Conservation (phyloP, 441 rosid genomes). For the Dalechampia spathulata region DNA sequence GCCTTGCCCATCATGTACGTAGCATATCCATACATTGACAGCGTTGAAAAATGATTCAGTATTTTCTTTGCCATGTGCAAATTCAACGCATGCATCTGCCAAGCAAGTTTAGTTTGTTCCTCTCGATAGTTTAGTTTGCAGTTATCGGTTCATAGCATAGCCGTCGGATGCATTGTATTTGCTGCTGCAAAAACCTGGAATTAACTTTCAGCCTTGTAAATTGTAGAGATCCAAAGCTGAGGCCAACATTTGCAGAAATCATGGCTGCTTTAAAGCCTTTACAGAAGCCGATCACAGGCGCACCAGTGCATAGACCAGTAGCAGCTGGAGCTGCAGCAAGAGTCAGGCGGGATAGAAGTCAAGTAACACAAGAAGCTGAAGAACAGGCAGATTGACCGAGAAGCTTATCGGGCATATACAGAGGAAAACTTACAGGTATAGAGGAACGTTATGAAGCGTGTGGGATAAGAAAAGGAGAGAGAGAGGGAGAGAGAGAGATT, state of each 20-base stretch:
- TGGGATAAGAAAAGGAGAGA: too few relatives aligned
- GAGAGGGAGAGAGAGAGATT: constrained; percentile 6
- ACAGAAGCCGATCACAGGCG: constrained; percentile 64
- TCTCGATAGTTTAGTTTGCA: too few relatives aligned
- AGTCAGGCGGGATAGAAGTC: constrained; percentile 24
- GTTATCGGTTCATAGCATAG: too few relatives aligned
- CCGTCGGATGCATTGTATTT: too few relatives aligned
- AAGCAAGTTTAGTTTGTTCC: too few relatives aligned
- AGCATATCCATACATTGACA: too few relatives aligned
- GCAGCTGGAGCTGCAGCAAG: constrained; percentile 19
- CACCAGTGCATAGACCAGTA: constrained; percentile 42
- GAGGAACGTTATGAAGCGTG: not conserved
- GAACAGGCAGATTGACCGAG: constrained; percentile 14
- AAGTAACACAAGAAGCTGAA: constrained; percentile 18
- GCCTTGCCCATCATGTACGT: too few relatives aligned
- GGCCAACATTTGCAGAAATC: constrained; percentile 91
- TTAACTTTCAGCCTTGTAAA: too few relatives aligned
- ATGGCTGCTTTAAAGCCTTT: constrained; percentile 80
- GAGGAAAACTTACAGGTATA: constrained; percentile 13
- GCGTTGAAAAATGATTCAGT: too few relatives aligned
- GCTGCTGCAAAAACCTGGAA: too few relatives aligned
- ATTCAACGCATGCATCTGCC: too few relatives aligned
- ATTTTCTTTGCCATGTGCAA: too few relatives aligned
- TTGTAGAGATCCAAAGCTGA: constrained; percentile 71
- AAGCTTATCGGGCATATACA: constrained; percentile 10